Conservation (phyloP, 306 rosid genomes). For the Cyclanthera cordifolia region DNA sequence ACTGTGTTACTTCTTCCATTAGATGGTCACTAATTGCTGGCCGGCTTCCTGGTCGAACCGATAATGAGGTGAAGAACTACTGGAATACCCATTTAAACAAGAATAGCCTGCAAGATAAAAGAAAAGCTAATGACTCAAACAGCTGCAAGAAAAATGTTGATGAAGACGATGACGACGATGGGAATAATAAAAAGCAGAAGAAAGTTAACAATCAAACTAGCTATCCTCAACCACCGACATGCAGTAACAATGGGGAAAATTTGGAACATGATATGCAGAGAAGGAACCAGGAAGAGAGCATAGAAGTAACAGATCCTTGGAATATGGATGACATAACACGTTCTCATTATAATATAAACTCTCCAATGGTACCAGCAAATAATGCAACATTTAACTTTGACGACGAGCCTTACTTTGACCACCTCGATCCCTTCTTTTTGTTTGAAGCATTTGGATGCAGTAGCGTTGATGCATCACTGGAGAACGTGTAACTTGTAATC, state of each 20-base stretch:
- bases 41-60: constrained; percentile 55
- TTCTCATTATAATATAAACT: constrained; percentile 20
- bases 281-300: constrained; percentile 5
- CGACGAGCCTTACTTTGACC: constrained; percentile 27
- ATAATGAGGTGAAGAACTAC: constrained; percentile 50
- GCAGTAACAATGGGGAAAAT: background rate
- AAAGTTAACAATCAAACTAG: background rate
- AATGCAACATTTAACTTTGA: constrained; percentile 20
- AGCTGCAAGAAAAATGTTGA: background rate
- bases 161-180: background rate
- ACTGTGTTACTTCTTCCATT: background rate
- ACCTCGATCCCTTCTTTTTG: constrained; percentile 25
- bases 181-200: constrained; percentile 15
- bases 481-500: constrained; percentile 1
- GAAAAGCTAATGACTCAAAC: constrained; percentile 13
- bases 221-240: background rate
- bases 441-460: constrained; percentile 31
- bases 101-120: constrained; percentile 20
- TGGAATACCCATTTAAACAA: constrained; percentile 64
- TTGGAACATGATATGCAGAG: background rate
- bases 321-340: constrained; percentile 11
- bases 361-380: constrained; percentile 15
- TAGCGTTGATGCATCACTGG: constrained; percentile 8
- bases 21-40: constrained; percentile 72
- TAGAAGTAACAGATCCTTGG: background rate